phyloP scores from a whole-genome alignment of 208 protist species.

The Leishmania major region DNA sequence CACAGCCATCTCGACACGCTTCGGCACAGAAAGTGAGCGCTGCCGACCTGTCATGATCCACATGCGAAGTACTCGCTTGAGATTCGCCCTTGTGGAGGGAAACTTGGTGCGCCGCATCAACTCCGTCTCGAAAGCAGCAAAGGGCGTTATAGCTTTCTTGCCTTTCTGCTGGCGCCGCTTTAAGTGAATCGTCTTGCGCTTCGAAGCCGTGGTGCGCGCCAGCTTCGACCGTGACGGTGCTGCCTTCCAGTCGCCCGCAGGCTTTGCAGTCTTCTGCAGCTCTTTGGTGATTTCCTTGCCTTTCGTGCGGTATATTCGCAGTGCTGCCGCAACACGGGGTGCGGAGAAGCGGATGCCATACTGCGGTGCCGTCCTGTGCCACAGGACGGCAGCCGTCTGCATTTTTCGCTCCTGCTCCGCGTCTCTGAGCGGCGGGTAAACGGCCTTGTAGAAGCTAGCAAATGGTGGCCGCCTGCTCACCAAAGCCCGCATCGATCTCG shows the following conservation, averaged over 20 bases:
- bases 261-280: background rate
- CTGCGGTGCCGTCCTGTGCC: slow-evolving; percentile 19
- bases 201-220: background rate
- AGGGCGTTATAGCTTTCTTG: slow-evolving; percentile 13
- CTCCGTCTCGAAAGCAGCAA: slow-evolving; percentile 23
- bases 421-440: background rate
- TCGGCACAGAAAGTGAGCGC: slow-evolving; percentile 13
- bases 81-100: slow-evolving; percentile 4
- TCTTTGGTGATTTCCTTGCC: background rate
- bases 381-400: slow-evolving; percentile 21
- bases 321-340: slow-evolving; percentile 19
- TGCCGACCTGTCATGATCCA: slow-evolving; percentile 36
- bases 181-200: slow-evolving; percentile 1
- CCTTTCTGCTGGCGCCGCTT: background rate
- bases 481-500: slow-evolving; percentile 22
- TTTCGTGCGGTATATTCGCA: slow-evolving; percentile 20
- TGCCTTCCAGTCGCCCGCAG: background rate
- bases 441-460: slow-evolving; percentile 30
- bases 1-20: slow-evolving; percentile 35
- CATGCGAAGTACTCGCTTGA: slow-evolving; percentile 26
- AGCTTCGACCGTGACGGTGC: background rate
- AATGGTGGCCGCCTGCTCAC: slow-evolving; percentile 28
- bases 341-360: slow-evolving; percentile 25
- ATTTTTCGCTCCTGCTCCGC: slow-evolving; percentile 7
- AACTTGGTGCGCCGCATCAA: slow-evolving; percentile 32